Base-by-base conservation (phyloP, 78 protist genomes). In the Speleostelium caveatum region DNA sequence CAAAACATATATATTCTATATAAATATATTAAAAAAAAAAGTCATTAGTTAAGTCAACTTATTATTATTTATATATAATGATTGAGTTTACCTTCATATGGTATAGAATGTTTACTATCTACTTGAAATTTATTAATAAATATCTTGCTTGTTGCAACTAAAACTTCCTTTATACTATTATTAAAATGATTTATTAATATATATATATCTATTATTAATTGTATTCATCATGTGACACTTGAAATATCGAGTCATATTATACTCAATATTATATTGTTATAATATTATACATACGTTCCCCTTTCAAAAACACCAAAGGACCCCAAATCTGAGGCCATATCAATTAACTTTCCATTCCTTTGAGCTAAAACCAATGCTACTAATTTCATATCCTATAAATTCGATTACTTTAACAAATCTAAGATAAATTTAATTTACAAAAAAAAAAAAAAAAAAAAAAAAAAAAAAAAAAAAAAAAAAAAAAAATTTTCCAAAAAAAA, bases 81-180 rank as follows among this genome's bases (percentile, higher is more conserved):
- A n/a, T n/a, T n/a, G n/a, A n/a, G n/a, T n/a, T n/a, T n/a, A n/a
- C n/a, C 80, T 69, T 83, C 91, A 83, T 83, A 71, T 21, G 91
- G 91, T 14, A 83, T 79, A n/a, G 72, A 24, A 42, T 55, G 30
- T 42, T 62, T 83, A 69, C 79, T 49, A 45, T 83, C 69, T 56
- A 61, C 71, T 30, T 53, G 38, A n/a, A 83, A 83, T 60, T 69
- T 53, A 45, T 83, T 65, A 39, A 83, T 53, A 53, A 83, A 83
- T 28, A 83, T 83, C 49, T 83, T 83, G 60, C 79, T 83, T 30
- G 91, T 36, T 32, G 91, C 91, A 12, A 83, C 16, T 14, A 83
- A 28, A 21, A 83, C 77, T 59, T 83, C 91, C 69, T 83, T 83
- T n/a, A 69, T 45, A 2, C 89, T 80, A 58, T 14, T 33, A 14